Percentiles rank a stretch among this genome's conserved stretches.
These are phyloP conservation scores for Thelephora aurantiotincta DNA, from an alignment of 768 basidiomycete genomes.

Conservation along the genomic window DNA sequence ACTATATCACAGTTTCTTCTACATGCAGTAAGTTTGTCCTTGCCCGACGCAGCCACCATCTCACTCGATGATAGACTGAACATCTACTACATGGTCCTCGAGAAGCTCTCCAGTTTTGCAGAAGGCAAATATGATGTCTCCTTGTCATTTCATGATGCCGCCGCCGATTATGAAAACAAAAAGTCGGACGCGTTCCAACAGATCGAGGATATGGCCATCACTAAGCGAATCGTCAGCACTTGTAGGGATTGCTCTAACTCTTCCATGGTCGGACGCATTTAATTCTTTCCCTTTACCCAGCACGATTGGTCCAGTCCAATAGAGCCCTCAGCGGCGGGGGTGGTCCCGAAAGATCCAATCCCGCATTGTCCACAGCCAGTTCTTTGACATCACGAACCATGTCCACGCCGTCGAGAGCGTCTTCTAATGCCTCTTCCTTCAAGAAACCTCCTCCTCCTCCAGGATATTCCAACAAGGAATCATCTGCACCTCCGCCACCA, in stretches of 20 bases:
- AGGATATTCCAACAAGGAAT: constrained; percentile 10
- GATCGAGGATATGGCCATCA: constrained; percentile 70
- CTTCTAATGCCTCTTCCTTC: constrained; percentile 21
- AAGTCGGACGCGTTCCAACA: constrained; percentile 71
- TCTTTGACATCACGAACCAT: constrained; percentile 7
- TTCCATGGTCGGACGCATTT: background rate
- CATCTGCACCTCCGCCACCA: constrained; percentile 24
- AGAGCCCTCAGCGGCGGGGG: constrained; percentile 17
- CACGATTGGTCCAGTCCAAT: constrained; percentile 51
- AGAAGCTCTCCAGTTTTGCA: constrained; percentile 84
- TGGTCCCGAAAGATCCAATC: constrained; percentile 9
- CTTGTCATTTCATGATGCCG: constrained; percentile 53
- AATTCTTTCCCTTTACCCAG: constrained; percentile 19
- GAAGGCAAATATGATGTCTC: constrained; percentile 63
- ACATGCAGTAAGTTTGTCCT: constrained; percentile 77
- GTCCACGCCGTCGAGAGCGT: constrained; percentile 22
- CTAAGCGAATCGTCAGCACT: constrained; percentile 73
- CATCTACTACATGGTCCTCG: constrained; percentile 86
- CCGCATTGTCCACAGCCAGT: constrained; percentile 13
- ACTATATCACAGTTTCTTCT: constrained; percentile 97
- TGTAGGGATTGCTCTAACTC: constrained; percentile 34
- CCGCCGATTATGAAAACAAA: constrained; percentile 60
- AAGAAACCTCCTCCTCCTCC: constrained; percentile 30
- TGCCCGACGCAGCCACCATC: background rate
- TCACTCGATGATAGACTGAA: constrained; percentile 47